A percentile compares a stretch with the other conserved stretches of the same genome.
phyloP scores from a whole-genome alignment of 371 early-diverging fungal species.

The Zopfochytrium polystomum region DNA sequence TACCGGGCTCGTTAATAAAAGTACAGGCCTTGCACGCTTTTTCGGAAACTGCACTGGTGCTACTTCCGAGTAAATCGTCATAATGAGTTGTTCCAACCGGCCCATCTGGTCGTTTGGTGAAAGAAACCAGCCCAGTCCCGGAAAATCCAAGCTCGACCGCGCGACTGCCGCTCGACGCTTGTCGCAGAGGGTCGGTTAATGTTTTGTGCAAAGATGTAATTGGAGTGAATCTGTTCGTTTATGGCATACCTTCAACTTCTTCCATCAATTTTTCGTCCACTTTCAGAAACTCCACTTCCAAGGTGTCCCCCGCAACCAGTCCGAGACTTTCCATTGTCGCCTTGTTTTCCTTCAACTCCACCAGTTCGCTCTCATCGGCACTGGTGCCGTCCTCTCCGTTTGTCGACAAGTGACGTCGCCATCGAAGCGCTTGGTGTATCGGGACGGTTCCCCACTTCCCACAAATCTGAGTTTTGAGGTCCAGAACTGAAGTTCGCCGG shows the following conservation, averaged over 20 bases:
- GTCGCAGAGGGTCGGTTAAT: no score
- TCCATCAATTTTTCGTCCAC: not conserved
- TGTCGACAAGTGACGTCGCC: no score
- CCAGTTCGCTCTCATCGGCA: no score
- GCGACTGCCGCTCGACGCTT: not conserved
- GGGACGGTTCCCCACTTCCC: constrained; percentile 13
- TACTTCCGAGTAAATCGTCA: no score
- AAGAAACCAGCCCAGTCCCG: constrained; percentile 5
- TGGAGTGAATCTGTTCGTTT: no score
- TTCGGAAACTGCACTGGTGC: not conserved
- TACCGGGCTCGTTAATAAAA: not conserved
- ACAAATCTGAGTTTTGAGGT: constrained; percentile 13
- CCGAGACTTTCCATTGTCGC: constrained; percentile 4
- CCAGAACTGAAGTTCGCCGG: constrained; percentile 9
- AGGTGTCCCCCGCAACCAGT: constrained; percentile 1
- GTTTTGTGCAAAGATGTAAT: no score
- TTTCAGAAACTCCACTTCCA: constrained; percentile 11
- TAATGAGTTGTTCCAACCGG: no score
- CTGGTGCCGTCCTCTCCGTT: no score
- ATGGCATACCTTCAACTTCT: constrained; percentile 13
- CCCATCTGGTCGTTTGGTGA: no score
- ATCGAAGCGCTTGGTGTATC: constrained; percentile 12
- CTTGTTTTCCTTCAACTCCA: constrained; percentile 5
- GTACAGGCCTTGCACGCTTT: constrained; percentile 7
- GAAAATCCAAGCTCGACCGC: constrained; percentile 14